A percentile compares a stretch with the other conserved stretches of the same genome.
Evolutionary conservation across 1,284 basidiomycete genomes (phyloP).

Genomic region (Trichosporon ovoides): DNA sequence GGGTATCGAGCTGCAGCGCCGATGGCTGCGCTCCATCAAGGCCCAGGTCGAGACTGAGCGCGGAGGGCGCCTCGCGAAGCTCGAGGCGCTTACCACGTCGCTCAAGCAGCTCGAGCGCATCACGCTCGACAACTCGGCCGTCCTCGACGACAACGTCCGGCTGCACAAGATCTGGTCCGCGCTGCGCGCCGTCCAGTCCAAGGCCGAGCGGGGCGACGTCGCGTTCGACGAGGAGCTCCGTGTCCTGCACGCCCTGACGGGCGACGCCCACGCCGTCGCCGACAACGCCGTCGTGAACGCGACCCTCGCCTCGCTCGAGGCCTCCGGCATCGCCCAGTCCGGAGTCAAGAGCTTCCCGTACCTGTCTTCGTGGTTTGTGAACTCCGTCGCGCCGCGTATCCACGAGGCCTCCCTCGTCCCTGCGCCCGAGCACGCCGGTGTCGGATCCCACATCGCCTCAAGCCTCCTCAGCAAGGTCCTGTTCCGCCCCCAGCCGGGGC

Average conservation of each 20-base stretch:
- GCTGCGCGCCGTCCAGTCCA: constrained; percentile 52
- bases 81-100: constrained; percentile 85
- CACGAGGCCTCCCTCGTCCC: constrained; percentile 86
- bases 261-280: constrained; percentile 38
- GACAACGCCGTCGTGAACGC: constrained; percentile 55
- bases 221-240: constrained; percentile 84
- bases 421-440: constrained; percentile 62
- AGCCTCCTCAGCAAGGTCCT: constrained; percentile 67
- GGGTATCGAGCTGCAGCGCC: constrained; percentile 91
- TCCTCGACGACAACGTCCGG: constrained; percentile 83
- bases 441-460: constrained; percentile 81
- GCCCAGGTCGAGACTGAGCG: constrained; percentile 93
- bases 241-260: constrained; percentile 61
- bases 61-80: constrained; percentile 86
- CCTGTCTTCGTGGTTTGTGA: constrained; percentile 82
- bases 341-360: constrained; percentile 88
- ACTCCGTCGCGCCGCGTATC: constrained; percentile 76
- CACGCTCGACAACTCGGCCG: constrained; percentile 81
- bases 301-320: constrained; percentile 68
- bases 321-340: constrained; percentile 67
- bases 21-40: constrained; percentile 96
- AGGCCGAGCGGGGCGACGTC: constrained; percentile 56
- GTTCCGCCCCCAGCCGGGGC: constrained; percentile 67
- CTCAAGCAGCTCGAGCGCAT: constrained; percentile 87
- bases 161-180: constrained; percentile 59